Evolutionary conservation across 1,139 yeast genomes (phyloP).

Genomic region (Taphrina sp.): DNA sequence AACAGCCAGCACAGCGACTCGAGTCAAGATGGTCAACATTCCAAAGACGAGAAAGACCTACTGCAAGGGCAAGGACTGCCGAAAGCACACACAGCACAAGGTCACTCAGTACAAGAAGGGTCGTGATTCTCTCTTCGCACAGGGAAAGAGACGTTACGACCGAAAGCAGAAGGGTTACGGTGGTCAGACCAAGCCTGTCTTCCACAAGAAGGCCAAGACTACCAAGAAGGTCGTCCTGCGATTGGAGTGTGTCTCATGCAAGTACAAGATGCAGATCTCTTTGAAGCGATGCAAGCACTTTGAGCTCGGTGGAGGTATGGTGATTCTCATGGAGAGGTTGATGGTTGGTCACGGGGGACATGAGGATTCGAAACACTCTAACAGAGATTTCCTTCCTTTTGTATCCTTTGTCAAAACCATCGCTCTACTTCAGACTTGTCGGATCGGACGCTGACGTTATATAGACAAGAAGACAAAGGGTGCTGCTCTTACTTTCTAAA

Average conservation of each 20-base stretch:
- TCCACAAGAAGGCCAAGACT: conserved; percentile 99
- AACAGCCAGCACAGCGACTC: too few species aligned
- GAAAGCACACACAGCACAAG: conserved; percentile 99
- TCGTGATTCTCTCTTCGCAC: conserved; percentile 98
- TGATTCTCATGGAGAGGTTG: too few species aligned
- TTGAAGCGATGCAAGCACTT: conserved; percentile 99
- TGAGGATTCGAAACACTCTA: too few species aligned
- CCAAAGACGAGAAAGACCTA: conserved; percentile 99
- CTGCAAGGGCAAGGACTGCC: conserved; percentile 99
- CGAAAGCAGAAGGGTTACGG: conserved; percentile 99
- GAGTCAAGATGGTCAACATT: conserved; percentile 81
- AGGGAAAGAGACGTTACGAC: conserved; percentile 99
- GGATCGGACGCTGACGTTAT: neutral
- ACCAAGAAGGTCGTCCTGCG: conserved; percentile 99
- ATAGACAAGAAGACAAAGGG: conserved; percentile 88
- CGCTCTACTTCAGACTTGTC: too few species aligned
- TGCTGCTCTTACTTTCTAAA: conserved; percentile 40
- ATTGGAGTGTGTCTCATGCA: conserved; percentile 97
- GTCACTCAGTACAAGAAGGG: conserved; percentile 99
- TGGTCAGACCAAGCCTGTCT: conserved; percentile 99
- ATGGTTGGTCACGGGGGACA: too few species aligned
- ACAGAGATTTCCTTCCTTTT: too few species aligned
- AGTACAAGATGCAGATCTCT: conserved; percentile 97
- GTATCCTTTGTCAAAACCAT: too few species aligned
- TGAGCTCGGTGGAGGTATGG: conserved; percentile 89